Percentiles rank a stretch among this genome's conserved stretches.
These are phyloP conservation scores for Carallia pectinifolia DNA, from an alignment of 345 rosid species.

Conservation along the genomic window DNA sequence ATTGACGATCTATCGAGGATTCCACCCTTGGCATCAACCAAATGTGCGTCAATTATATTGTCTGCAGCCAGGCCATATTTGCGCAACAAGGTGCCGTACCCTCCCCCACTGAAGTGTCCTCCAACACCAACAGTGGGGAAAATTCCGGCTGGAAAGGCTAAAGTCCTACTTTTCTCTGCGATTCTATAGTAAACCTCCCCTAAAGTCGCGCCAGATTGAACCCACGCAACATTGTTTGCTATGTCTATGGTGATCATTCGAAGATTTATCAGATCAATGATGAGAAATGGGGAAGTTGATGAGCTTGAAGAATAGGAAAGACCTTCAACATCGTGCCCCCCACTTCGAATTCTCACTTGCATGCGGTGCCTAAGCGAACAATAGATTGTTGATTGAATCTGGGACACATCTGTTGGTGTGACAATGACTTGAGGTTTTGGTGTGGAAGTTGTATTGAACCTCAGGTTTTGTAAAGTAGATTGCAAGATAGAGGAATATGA, in stretches of 20 bases:
- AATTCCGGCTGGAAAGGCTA: constrained; percentile 24
- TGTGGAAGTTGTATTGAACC: constrained; percentile 6
- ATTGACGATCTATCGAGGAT: constrained; percentile 13
- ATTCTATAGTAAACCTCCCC: constrained; percentile 19
- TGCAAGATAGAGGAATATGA: constrained; percentile 7
- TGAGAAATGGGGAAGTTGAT: constrained; percentile 9
- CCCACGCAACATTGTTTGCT: constrained; percentile 19
- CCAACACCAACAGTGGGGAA: constrained; percentile 25
- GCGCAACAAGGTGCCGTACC: constrained; percentile 12
- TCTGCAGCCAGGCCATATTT: constrained; percentile 27
- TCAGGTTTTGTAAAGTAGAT: constrained; percentile 1
- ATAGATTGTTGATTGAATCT: constrained; percentile 7
- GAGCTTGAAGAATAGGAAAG: constrained; percentile 12
- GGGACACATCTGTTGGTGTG: constrained; percentile 1
- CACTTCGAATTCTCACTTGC: constrained; percentile 23
- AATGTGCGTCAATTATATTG: constrained; percentile 5
- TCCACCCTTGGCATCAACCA: constrained; percentile 15
- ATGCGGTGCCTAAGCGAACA: constrained; percentile 2
- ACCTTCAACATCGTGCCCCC: constrained; percentile 21
- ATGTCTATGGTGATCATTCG: constrained; percentile 8
- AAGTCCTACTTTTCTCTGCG: constrained; percentile 9
- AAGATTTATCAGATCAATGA: constrained; percentile 22
- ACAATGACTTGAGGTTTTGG: constrained; percentile 21
- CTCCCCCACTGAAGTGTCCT: constrained; percentile 29
- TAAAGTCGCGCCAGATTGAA: constrained; percentile 23